Conservation (phyloP, 768 basidiomycete genomes). For the Pholiota molesta region DNA sequence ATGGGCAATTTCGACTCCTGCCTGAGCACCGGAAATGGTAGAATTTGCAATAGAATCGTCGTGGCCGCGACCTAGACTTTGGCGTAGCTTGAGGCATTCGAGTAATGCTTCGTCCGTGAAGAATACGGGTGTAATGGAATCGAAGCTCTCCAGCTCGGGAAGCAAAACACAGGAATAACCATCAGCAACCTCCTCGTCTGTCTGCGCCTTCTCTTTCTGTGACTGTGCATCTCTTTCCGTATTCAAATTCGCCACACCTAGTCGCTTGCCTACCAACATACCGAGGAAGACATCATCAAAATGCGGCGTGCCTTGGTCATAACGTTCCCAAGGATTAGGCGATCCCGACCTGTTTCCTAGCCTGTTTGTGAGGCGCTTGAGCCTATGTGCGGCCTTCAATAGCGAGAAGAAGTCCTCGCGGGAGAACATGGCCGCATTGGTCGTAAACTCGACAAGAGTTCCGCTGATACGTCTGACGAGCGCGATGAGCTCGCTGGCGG, state of each 20-base stretch:
- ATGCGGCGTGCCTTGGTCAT: background rate
- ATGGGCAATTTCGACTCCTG: no score
- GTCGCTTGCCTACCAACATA: background rate
- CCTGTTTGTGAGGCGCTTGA: background rate
- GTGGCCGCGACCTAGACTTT: background rate
- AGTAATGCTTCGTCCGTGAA: background rate
- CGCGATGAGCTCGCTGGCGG: background rate
- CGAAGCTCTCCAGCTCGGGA: background rate
- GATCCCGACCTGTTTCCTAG: background rate
- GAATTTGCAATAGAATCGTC: no score
- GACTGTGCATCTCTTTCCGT: no score
- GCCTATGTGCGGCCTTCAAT: background rate
- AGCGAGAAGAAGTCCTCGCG: background rate
- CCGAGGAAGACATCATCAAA: background rate
- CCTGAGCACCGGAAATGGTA: no score
- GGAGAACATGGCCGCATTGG: background rate
- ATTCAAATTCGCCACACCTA: background rate
- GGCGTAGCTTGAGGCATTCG: background rate
- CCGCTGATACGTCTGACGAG: background rate
- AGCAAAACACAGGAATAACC: background rate
- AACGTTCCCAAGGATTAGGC: no score
- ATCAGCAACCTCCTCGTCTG: background rate
- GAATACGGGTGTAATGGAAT: background rate
- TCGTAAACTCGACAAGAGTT: background rate
- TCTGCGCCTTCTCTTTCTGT: no score